Base-by-base conservation (phyloP, 768 basidiomycete species). In the Ephemerocybe angulata region DNA sequence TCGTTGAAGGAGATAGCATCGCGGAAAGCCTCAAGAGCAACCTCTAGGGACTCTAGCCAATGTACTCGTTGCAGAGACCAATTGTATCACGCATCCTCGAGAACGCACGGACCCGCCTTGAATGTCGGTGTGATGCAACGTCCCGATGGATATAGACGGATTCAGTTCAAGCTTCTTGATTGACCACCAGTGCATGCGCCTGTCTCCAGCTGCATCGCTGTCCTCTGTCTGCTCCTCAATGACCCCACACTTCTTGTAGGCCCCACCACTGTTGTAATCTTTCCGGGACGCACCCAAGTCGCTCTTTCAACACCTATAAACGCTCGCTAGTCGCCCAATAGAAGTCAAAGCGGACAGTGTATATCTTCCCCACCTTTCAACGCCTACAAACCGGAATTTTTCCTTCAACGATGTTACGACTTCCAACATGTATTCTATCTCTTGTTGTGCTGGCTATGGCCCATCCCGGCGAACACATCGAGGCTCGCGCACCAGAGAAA, bases 1-100 rank as follows among this genome's bases (percentile, higher is more conserved):
- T 95, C 49, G 83, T 85, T 17, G 78, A 86, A 55, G 93, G 93
- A 4, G 90, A 90, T 59, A 73, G 70, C 2, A 72, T 56, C 44
- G 40, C 40, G 8, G 19, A 31, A 24, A 33, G 50, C 27, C 55
- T 56, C 30, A 55, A 55, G 47, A 55, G 38, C 33, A 46, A 35
- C 25, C 48, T 40, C 19, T 49, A 33, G 21, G 27, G 21, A 31
- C 11, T 13, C 7, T n/a, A n/a, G n/a, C 12, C 21, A 17, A 33
- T 33, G 38, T 41, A 13, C 5, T 41, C 7, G 4, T 17, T 7
- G 12, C 43, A 17, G 22, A 11, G 22, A 24, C 10, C 43, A 22
- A 46, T 28, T n/a, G n/a, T n/a, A n/a, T n/a, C n/a, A n/a, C n/a
- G n/a, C n/a, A n/a, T n/a, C n/a, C n/a, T n/a, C n/a, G n/a, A n/a